A percentile compares a stretch with the other conserved stretches of the same genome.
Evolutionary conservation across 192 early-diverging fungal genomes (phyloP).

Genomic region (Chytriomyces sp.): DNA sequence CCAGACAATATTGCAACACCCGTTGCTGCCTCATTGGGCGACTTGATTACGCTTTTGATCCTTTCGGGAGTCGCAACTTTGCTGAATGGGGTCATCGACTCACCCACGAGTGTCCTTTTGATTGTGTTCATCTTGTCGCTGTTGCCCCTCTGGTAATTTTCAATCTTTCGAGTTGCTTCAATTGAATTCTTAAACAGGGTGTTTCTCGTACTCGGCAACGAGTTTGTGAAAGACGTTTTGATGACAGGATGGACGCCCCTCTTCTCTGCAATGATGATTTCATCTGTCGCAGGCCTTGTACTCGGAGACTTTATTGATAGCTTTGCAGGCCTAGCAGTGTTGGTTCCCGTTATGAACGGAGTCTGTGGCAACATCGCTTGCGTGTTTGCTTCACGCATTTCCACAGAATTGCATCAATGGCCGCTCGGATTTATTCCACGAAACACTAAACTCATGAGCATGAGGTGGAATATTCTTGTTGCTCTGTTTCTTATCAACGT

Average conservation of each 20-base stretch:
- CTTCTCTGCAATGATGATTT: slow-evolving; percentile 70
- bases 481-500: slow-evolving; percentile 32
- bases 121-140: slow-evolving; percentile 47
- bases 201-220: slow-evolving; percentile 31
- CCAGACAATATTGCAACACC: slow-evolving; percentile 85
- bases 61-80: slow-evolving; percentile 56
- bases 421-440: slow-evolving; percentile 10
- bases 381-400: slow-evolving; percentile 39
- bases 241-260: slow-evolving; percentile 76
- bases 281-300: slow-evolving; percentile 65
- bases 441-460: neutral
- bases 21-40: slow-evolving; percentile 72
- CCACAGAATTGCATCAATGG: slow-evolving; percentile 37
- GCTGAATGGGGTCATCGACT: slow-evolving; percentile 56
- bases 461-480: slow-evolving; percentile 4
- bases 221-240: slow-evolving; percentile 63
- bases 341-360: slow-evolving; percentile 71
- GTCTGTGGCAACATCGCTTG: slow-evolving; percentile 40
- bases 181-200: slow-evolving; percentile 20
- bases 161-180: neutral
- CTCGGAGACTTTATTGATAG: slow-evolving; percentile 68
- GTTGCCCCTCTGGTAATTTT: slow-evolving; percentile 17
- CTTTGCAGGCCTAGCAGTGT: slow-evolving; percentile 65
- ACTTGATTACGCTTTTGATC: slow-evolving; percentile 70
- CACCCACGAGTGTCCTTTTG: slow-evolving; percentile 37